Base-by-base conservation (phyloP, 305 asterid species). In the Salvia sclarea region DNA sequence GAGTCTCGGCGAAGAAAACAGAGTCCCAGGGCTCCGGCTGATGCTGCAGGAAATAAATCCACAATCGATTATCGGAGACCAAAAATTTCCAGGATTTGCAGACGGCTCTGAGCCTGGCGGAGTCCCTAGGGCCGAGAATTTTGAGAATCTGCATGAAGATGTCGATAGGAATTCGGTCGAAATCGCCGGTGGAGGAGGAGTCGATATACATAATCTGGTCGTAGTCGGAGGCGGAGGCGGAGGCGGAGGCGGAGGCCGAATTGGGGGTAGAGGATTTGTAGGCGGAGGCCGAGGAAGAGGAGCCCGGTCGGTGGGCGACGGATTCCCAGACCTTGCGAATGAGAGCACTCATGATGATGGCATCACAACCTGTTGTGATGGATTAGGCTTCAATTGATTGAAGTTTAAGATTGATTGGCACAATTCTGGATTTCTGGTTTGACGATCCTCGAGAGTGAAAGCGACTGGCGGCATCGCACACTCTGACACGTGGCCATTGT, bases 11-110 rank as follows among this genome's bases (percentile, higher is more conserved):
- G 74, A 93, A 93, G 83, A 86, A 88, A 62, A 87, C 79, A 12
- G 91, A 84, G 64, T 90, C 95, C 95, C 91, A 87, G 25, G 87
- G 90, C 70, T 90, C 89, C 55, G 70, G 71, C 16, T 81, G 87
- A 81, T 81, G 83, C 86, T 93, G 96, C 61, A 93, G 88, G 68
- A 93, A 93, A 69, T 87, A 81, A 78, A 93, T 81, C 98, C 98
- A 93, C 2, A 93, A 71, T 33, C 95, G 89, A 85, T 93, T 90
- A 66, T 93, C 97, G 3, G 89, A 79, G 9, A 88, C 83, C 64
- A 88, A 30, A 71, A 76, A 84, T 28, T 83, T 88, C 96, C 94
- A 90, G 45, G 87, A 71, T 78, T 82, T 93, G 65, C 98, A 93
- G 8, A 93, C 98, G 9, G 85, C 82, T 65, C 80, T 73, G 24